These are phyloP conservation scores for Cyanidioschyzon merolae DNA, from an alignment of 23 red algal genomes.

Conservation along the genomic window DNA sequence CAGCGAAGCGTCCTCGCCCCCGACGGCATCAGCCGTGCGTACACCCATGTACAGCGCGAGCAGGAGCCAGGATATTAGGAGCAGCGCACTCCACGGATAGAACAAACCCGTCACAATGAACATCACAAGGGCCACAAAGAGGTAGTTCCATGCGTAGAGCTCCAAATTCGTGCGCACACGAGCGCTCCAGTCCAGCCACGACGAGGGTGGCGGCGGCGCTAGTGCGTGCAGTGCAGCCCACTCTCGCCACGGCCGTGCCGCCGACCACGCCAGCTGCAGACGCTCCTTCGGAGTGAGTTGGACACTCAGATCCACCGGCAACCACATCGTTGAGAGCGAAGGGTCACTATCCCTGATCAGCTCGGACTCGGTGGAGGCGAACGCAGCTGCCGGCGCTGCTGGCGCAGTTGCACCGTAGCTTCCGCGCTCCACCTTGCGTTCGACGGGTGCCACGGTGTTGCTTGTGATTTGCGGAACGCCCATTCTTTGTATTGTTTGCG, in stretches of 20 bases:
- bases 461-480: background rate
- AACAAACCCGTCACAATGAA: background rate
- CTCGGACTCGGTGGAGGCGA: background rate
- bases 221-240: background rate
- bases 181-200: background rate
- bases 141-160: constrained; percentile 10
- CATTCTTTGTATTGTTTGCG: too few species aligned
- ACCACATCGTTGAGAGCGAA: background rate
- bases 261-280: constrained; percentile 10
- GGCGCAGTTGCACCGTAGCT: background rate
- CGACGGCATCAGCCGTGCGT: background rate
- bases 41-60: background rate
- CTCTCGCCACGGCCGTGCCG: constrained; percentile 11
- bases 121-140: background rate
- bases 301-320: background rate
- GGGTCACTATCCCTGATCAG: background rate
- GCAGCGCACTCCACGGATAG: background rate
- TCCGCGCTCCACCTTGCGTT: background rate
- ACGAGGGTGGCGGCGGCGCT: background rate
- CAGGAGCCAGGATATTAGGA: background rate
- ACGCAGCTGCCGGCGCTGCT: background rate
- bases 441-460: background rate
- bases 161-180: constrained; percentile 9
- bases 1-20: background rate
- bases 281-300: constrained; percentile 1